Evolutionary conservation across 2,329 filamentous ascomycete species (phyloP).

Genomic region (Emericellopsis atlantica): DNA sequence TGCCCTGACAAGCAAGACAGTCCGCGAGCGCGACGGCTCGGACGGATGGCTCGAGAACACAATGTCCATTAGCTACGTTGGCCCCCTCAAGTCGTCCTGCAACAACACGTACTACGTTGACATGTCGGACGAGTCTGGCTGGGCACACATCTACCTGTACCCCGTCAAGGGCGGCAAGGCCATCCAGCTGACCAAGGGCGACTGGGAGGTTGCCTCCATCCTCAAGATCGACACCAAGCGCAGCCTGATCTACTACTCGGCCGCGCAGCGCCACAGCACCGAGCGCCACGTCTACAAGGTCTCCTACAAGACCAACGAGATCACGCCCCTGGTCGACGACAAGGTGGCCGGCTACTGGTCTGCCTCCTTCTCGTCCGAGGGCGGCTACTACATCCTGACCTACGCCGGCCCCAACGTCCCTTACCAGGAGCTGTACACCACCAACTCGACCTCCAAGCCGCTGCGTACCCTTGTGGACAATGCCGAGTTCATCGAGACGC

Average conservation of each 20-base stretch:
- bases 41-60: conserved; percentile 53
- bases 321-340: conserved; percentile 50
- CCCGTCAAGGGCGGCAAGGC: conserved; percentile 33
- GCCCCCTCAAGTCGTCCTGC: conserved; percentile 22
- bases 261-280: conserved; percentile 52
- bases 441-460: conserved; percentile 36
- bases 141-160: conserved; percentile 58
- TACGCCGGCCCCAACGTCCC: conserved; percentile 56
- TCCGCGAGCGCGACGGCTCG: conserved; percentile 44
- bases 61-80: conserved; percentile 41
- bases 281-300: conserved; percentile 58
- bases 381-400: conserved; percentile 51
- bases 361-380: conserved; percentile 50
- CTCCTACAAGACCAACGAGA: conserved; percentile 38
- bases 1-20: conserved; percentile 27
- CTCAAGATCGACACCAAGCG: conserved; percentile 44
- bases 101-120: conserved; percentile 47
- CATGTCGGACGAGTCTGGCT: conserved; percentile 52
- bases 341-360: conserved; percentile 44
- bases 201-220: conserved; percentile 52
- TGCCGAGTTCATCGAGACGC: conserved; percentile 36
- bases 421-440: conserved; percentile 53
- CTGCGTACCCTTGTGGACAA: conserved; percentile 49
- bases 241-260: conserved; percentile 50
- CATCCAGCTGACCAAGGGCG: conserved; percentile 46